Percentiles rank a stretch among this genome's conserved stretches.
Evolutionary conservation across 768 basidiomycete species (phyloP).

Genomic region (Roridomyces roridus): DNA sequence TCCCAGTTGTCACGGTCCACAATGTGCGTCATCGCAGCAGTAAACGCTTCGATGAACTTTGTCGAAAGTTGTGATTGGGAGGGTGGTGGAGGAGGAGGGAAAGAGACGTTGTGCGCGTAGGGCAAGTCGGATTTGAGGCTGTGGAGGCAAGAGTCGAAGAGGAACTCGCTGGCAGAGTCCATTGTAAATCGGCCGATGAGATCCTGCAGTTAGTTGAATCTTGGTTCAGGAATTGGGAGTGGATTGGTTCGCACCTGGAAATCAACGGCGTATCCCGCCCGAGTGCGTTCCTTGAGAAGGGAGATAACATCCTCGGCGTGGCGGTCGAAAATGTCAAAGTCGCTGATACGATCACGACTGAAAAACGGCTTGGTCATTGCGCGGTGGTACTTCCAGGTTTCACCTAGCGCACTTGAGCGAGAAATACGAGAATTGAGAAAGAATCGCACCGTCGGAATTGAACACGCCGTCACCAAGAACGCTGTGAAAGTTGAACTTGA

Average conservation of each 20-base stretch:
- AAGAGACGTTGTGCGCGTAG: conserved; percentile 52
- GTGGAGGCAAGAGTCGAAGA: conserved; percentile 64
- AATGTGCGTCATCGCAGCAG: conserved; percentile 49
- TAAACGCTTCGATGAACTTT: conserved; percentile 56
- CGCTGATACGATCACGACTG: conserved; percentile 54
- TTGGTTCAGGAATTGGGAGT: conserved; percentile 22
- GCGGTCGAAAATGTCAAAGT: conserved; percentile 60
- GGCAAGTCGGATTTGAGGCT: conserved; percentile 56
- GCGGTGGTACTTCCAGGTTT: conserved; percentile 60
- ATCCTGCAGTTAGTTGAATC: conserved; percentile 52
- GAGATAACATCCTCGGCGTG: conserved; percentile 56
- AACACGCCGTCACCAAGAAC: conserved; percentile 57
- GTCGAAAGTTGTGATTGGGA: conserved; percentile 28
- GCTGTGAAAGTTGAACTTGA: conserved; percentile 13
- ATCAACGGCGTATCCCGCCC: conserved; percentile 58
- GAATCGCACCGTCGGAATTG: conserved; percentile 65
- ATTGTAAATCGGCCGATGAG: conserved; percentile 68
- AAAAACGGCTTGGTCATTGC: conserved; percentile 56
- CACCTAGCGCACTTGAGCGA: too few relatives aligned
- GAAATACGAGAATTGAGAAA: too few relatives aligned
- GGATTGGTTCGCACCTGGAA: conserved; percentile 49
- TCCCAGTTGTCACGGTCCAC: conserved; percentile 48
- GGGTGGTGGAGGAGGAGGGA: conserved; percentile 30
- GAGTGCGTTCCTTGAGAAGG: conserved; percentile 47
- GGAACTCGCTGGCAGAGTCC: conserved; percentile 69